Base-by-base conservation (phyloP, 164 flowering plant genomes). In the Dillenia suffruticosa region DNA sequence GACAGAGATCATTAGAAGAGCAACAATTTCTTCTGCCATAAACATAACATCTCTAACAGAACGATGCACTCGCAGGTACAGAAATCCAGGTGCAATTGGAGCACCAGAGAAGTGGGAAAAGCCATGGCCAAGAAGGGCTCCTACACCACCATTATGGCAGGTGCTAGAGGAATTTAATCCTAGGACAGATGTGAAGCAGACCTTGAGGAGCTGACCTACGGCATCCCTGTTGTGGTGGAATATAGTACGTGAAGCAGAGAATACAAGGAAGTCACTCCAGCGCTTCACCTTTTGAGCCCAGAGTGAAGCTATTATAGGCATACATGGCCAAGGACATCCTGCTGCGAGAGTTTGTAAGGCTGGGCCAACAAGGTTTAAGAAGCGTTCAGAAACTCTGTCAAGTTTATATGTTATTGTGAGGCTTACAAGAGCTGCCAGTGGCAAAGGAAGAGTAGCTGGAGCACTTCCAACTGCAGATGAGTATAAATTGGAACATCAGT, bases 311-410 rank as follows among this genome's bases (percentile, higher is more conserved):
- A 95, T 96, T 53, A 95, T 87, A 14, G 97, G 94, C 99, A 95
- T 92, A 86, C 97, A 92, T 32, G 99, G 99, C 99, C 99, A 95
- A 13, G 99, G 99, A 63, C 99, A 95, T 59, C 88, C 96, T 10
- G 97, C 97, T 32, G 99, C 96, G 48, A 95, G 94, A 64, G 77
- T 72, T 75, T 90, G 96, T 71, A 95, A 59, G 17, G 99, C 94
- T 48, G 94, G 96, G 47, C 99, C 99, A 3, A 88, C 94, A 61
- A 95, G 78, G 79, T 86, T 87, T 15, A 95, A 92, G 73, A 86
- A 85, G 50, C 88, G 85, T 50, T 95, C 88, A 2, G 97, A 86
- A 52, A 78, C 91, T 74, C 75, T 82, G 73, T 90, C 97, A 54
- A 95, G 90, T 63, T 95, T 95, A 61, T 89, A 95, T 40, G 97